phyloP scores from a whole-genome alignment of 495 filamentous ascomycete species.

The Bathelium albidoporum region DNA sequence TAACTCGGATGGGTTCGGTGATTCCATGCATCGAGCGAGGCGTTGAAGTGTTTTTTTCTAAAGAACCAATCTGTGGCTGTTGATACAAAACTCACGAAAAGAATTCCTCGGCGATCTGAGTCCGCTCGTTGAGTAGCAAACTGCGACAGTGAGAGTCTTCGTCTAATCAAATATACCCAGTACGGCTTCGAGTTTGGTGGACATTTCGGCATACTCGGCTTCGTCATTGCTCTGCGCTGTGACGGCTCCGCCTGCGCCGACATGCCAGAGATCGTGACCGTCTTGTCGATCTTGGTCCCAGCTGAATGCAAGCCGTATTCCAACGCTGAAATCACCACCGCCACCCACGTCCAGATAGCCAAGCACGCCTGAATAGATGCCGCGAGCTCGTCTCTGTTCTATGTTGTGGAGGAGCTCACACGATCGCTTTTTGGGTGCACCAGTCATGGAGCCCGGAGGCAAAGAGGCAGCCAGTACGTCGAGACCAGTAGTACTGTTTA shows the following conservation, averaged over 20 bases:
- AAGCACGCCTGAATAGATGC: constrained; percentile 78
- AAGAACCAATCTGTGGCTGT: neutral
- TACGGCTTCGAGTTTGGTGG: constrained; percentile 64
- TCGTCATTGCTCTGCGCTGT: constrained; percentile 66
- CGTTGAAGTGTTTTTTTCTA: neutral
- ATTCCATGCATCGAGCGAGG: neutral
- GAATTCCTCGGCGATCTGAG: neutral
- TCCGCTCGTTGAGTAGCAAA: neutral
- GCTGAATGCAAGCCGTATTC: constrained; percentile 69
- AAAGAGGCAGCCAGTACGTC: constrained; percentile 68
- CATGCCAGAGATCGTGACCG: constrained; percentile 52
- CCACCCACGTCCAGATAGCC: constrained; percentile 84
- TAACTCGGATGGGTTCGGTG: constrained; percentile 27
- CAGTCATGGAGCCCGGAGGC: constrained; percentile 90
- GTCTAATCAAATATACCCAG: constrained; percentile 32
- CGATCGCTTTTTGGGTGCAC: constrained; percentile 81
- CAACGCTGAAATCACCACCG: constrained; percentile 75
- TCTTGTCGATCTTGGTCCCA: constrained; percentile 44
- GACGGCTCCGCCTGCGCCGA: constrained; percentile 83
- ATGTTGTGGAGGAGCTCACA: constrained; percentile 68
- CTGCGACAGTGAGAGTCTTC: neutral
- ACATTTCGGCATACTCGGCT: constrained; percentile 87
- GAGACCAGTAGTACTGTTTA: constrained; percentile 41
- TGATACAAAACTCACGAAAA: neutral
- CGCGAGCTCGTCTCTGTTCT: constrained; percentile 54